Percentiles rank a stretch among this genome's conserved stretches.
These are phyloP conservation scores for Venustampulla echinocandica DNA, from an alignment of 495 filamentous ascomycete genomes.

Conservation along the genomic window DNA sequence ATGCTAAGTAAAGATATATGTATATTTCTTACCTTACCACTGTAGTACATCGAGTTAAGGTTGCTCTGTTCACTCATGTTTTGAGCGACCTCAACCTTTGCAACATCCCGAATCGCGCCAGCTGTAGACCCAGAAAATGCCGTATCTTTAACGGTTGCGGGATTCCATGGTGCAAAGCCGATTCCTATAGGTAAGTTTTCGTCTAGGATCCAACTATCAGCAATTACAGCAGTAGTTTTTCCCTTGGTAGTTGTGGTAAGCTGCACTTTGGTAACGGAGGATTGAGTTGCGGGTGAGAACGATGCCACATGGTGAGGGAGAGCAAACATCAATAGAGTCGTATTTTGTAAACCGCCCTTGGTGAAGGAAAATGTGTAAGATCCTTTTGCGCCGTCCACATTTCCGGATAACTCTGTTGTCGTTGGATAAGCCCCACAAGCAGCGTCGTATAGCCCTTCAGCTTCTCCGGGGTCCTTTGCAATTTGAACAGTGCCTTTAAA, in stretches of 20 bases:
- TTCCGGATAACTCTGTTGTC: slow-evolving; percentile 52
- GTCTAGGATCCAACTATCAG: slow-evolving; percentile 70
- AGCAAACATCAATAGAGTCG: slow-evolving; percentile 72
- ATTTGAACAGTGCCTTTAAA: slow-evolving; percentile 71
- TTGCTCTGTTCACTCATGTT: slow-evolving; percentile 63
- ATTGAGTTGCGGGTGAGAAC: slow-evolving; percentile 53
- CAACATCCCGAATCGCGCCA: slow-evolving; percentile 46
- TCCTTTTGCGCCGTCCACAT: slow-evolving; percentile 47
- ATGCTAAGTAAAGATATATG: no score
- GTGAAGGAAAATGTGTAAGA: slow-evolving; percentile 64
- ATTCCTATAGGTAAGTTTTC: slow-evolving; percentile 72
- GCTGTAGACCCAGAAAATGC: slow-evolving; percentile 44
- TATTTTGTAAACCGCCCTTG: slow-evolving; percentile 52
- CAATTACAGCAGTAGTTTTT: slow-evolving; percentile 59
- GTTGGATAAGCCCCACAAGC: slow-evolving; percentile 68
- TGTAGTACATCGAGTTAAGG: slow-evolving; percentile 89
- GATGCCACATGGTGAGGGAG: slow-evolving; percentile 77
- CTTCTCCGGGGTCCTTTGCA: slow-evolving; percentile 56
- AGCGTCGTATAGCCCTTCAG: slow-evolving; percentile 62
- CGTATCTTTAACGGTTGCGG: slow-evolving; percentile 33
- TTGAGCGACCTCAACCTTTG: slow-evolving; percentile 58
- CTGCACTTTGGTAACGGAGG: slow-evolving; percentile 46
- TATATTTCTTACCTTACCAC: slow-evolving; percentile 57
- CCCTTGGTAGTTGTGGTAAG: slow-evolving; percentile 86
- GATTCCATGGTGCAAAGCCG: slow-evolving; percentile 66